Evolutionary conservation across 1,284 basidiomycete species (phyloP), one percentile per base, ranked within the genome.

Genomic region (Ganoderma resinaceum): DNA sequence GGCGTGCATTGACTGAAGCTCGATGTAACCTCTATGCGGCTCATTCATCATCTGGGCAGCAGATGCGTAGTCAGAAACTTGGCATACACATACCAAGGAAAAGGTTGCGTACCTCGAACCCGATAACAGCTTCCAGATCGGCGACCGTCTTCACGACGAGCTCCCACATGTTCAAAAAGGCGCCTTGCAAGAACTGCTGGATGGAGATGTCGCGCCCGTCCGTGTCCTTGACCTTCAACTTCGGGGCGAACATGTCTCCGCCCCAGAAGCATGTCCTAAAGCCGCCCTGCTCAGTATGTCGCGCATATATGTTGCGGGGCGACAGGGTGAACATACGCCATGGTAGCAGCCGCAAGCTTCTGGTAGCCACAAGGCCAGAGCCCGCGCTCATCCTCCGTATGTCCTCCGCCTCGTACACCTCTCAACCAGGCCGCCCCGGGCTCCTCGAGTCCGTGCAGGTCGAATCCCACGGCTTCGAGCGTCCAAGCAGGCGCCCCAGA

Each of bases 401-500:
- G 88, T 0, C 90, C 89, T 46, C 92, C 91, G 43, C 92, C 91
- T 67, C 87, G 87, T 18, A 96, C 87, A 2, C 95, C 95, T 61
- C 86, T 83, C 1, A 96, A 80, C 90, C 95, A 97, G 0, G 95
- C 96, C 0, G 95, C 93, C 1, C 91, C 94, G 0, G 91, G 89
- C 62, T 91, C 87, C 71, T 95, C 94, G 7, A 98, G 82, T 5
- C 86, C 85, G 68, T 87, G 82, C 7, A 96, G 81, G 77, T 96
- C 92, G 71, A 97, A 94, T 0, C 95, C 95, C 3, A 90, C 90
- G 8, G 85, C 80, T 70, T 95, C 90, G 0, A 97, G 81, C 2
- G 95, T 97, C 97, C 97, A 99, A 1, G 94, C 94, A 1, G 95
- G 95, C 2, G 95, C 95, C 3, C 95, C 95, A 1, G 94, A 95